phyloP scores from a whole-genome alignment of 179 eudicot genomes.

The Amaranthus tricolor region DNA sequence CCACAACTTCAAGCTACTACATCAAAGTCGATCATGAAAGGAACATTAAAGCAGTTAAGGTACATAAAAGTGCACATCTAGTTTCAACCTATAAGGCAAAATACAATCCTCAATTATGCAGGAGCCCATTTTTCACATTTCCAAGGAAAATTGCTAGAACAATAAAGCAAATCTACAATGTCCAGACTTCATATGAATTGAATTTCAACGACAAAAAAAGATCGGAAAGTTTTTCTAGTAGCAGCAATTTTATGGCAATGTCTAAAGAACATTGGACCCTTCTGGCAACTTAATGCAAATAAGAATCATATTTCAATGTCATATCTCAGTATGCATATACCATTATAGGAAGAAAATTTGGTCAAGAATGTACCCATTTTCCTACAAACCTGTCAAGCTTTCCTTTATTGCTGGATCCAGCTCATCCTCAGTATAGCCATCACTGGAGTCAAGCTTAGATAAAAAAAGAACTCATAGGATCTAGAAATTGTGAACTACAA shows the following conservation, averaged over 20 bases:
- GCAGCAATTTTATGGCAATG: too few species aligned
- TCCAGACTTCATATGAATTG: too few species aligned
- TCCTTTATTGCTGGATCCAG: conserved; percentile 85
- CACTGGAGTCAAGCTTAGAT: conserved; percentile 58
- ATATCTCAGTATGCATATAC: background rate
- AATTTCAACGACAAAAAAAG: too few species aligned
- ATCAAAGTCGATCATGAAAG: too few species aligned
- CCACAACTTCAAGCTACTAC: background rate
- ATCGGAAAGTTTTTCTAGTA: too few species aligned
- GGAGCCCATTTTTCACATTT: background rate
- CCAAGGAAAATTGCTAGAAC: background rate
- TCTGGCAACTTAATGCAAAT: too few species aligned
- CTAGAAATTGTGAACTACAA: conserved; percentile 33
- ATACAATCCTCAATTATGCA: background rate
- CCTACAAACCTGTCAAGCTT: conserved; percentile 68
- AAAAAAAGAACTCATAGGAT: conserved; percentile 36
- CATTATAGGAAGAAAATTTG: background rate
- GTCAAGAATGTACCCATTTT: background rate
- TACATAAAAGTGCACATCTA: background rate
- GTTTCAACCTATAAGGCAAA: background rate
- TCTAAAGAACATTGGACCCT: too few species aligned
- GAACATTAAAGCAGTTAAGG: background rate
- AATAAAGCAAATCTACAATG: too few species aligned
- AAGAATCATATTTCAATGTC: too few species aligned
- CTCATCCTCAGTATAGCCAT: conserved; percentile 62